A percentile compares a stretch with the other conserved stretches of the same genome.
phyloP scores from a whole-genome alignment of 768 basidiomycete species.

The Dioszegia crocea region DNA sequence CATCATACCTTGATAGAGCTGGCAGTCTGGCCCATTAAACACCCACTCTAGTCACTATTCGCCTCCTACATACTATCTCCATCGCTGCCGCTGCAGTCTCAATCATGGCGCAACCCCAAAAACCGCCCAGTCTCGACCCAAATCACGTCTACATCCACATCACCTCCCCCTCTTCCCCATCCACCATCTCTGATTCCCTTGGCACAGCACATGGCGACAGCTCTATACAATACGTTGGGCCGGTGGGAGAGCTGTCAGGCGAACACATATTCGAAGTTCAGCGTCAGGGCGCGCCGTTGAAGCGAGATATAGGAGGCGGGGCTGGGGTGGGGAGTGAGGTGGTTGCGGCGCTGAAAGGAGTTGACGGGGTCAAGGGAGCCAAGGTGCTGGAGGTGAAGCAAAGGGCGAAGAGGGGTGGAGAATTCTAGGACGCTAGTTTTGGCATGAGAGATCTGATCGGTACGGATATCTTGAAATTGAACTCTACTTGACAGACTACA shows the following conservation, averaged over 20 bases:
- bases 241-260: constrained; percentile 36
- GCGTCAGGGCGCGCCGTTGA: constrained; percentile 10
- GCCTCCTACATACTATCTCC: neutral
- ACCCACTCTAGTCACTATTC: neutral
- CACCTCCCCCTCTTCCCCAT: constrained; percentile 19
- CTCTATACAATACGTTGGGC: constrained; percentile 25
- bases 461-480: too few relatives aligned
- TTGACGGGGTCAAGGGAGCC: constrained; percentile 27
- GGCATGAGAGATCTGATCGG: too few relatives aligned
- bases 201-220: neutral
- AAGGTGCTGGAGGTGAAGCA: constrained; percentile 34
- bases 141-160: constrained; percentile 35
- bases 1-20: neutral
- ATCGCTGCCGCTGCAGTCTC: neutral
- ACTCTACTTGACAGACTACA: too few relatives aligned
- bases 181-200: neutral
- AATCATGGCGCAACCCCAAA: constrained; percentile 12
- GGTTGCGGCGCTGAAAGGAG: constrained; percentile 17
- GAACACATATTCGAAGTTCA: constrained; percentile 36
- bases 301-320: constrained; percentile 9
- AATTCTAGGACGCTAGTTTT: constrained; percentile 12
- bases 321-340: neutral
- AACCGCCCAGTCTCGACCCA: constrained; percentile 31
- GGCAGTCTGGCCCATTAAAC: neutral
- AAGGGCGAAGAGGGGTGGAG: constrained; percentile 31